These are phyloP conservation scores for Aspergillus egyptiacus DNA, from an alignment of 495 filamentous ascomycete genomes.

Conservation along the genomic window DNA sequence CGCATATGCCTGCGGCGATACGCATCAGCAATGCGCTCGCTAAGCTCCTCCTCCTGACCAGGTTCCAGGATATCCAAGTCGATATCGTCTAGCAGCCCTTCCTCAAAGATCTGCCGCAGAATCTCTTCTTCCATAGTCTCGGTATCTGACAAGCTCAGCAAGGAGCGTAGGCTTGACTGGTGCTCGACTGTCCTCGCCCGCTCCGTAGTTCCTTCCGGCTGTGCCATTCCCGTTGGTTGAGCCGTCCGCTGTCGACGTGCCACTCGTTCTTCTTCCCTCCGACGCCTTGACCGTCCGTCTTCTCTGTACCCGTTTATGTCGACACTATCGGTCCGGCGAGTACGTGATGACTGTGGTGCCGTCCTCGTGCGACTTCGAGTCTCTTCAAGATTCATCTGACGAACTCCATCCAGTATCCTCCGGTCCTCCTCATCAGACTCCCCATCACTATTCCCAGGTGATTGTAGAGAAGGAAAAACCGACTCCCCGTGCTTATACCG, in stretches of 20 bases:
- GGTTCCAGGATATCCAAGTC: conserved; percentile 76
- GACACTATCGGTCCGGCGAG: conserved; percentile 25
- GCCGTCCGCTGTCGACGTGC: conserved; percentile 22
- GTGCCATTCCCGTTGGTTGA: not conserved
- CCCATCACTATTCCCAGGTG: conserved; percentile 18
- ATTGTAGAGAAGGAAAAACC: conserved; percentile 38
- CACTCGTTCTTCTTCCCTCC: conserved; percentile 42
- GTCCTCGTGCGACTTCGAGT: conserved; percentile 34
- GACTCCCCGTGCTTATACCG: conserved; percentile 74
- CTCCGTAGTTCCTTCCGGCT: conserved; percentile 17
- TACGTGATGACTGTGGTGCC: conserved; percentile 20
- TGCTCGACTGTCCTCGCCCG: conserved; percentile 62
- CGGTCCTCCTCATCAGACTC: conserved; percentile 58
- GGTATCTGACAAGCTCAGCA: conserved; percentile 71
- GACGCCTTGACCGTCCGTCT: conserved; percentile 35
- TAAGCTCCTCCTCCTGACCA: conserved; percentile 75
- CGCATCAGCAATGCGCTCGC: conserved; percentile 80
- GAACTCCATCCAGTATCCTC: conserved; percentile 62
- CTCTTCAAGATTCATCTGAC: conserved; percentile 66
- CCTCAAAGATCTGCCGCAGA: conserved; percentile 78
- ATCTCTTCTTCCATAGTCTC: conserved; percentile 87
- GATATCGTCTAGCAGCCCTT: conserved; percentile 78
- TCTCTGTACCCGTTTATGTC: conserved; percentile 29
- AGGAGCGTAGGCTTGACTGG: conserved; percentile 76
- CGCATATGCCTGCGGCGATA: conserved; percentile 63